phyloP scores from a whole-genome alignment of 371 early-diverging fungal species.

The Mucor racemosus region DNA sequence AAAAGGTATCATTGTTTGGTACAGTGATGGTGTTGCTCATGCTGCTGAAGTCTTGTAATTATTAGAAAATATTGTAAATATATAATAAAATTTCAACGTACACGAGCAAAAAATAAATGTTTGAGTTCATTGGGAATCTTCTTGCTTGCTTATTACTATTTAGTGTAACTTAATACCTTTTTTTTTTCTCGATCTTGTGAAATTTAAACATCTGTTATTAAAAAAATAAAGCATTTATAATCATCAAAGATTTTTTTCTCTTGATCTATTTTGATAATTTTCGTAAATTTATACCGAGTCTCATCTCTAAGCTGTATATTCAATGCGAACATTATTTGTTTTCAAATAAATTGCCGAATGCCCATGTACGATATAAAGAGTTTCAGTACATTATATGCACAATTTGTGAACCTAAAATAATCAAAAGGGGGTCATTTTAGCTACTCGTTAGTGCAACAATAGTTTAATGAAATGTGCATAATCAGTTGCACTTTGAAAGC shows the following conservation, averaged over 20 bases:
- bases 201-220: not conserved
- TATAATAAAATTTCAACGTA: too few species aligned
- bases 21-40: slow-evolving; percentile 51
- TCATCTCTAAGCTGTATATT: too few species aligned
- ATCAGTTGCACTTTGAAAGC: not conserved
- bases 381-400: too few species aligned
- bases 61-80: not conserved
- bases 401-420: not conserved
- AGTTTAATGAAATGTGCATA: not conserved
- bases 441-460: not conserved
- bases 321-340: too few species aligned
- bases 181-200: not conserved
- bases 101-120: not conserved
- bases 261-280: too few species aligned
- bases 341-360: too few species aligned
- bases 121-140: slow-evolving; percentile 2
- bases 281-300: too few species aligned
- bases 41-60: slow-evolving; percentile 48
- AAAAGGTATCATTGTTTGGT: slow-evolving; percentile 70
- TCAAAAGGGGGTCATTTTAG: not conserved
- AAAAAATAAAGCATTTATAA: not conserved
- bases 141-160: not conserved
- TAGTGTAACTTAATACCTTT: not conserved
- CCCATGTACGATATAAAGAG: too few species aligned
- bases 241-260: too few species aligned